A percentile compares a stretch with the other conserved stretches of the same genome.
Conservation (phyloP, 352 stramenopile genomes). For the Pythium dissimile region DNA sequence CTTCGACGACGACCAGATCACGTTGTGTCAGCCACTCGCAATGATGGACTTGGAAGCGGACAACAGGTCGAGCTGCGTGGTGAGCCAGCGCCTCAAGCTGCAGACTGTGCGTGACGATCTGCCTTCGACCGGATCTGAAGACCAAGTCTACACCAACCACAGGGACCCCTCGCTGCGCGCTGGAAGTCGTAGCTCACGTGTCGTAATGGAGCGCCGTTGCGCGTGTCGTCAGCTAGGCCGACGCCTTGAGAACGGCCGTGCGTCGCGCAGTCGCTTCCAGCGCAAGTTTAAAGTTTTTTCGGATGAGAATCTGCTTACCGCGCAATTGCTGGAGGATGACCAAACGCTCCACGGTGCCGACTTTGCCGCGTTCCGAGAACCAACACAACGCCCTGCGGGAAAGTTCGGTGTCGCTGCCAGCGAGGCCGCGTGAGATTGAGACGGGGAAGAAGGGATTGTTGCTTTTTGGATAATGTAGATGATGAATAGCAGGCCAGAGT, state of each 20-base stretch:
- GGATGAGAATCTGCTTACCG: not conserved
- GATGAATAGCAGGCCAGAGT: too few species aligned
- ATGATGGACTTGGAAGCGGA: conserved; percentile 6
- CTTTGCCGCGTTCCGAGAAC: not conserved
- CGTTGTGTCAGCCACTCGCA: conserved; percentile 19
- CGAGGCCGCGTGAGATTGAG: too few species aligned
- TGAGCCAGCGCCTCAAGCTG: not conserved
- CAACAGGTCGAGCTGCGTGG: too few species aligned
- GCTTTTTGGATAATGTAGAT: too few species aligned
- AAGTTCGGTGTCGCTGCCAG: not conserved
- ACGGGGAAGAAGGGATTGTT: too few species aligned
- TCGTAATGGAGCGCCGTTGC: conserved; percentile 6
- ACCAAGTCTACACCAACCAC: not conserved
- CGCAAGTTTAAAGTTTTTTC: conserved; percentile 5
- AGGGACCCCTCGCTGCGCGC: not conserved
- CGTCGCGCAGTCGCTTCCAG: conserved; percentile 7
- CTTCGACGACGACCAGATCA: conserved; percentile 31
- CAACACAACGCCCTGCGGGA: not conserved
- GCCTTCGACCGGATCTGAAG: not conserved
- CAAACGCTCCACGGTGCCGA: not conserved
- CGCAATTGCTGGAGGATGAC: not conserved
- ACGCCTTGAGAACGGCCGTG: conserved; percentile 13
- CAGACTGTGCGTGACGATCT: not conserved
- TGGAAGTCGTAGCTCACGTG: not conserved
- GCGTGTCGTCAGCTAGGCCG: conserved; percentile 26